Evolutionary conservation across 768 basidiomycete species (phyloP).

Genomic region (Xerocomellus chrysenteron): DNA sequence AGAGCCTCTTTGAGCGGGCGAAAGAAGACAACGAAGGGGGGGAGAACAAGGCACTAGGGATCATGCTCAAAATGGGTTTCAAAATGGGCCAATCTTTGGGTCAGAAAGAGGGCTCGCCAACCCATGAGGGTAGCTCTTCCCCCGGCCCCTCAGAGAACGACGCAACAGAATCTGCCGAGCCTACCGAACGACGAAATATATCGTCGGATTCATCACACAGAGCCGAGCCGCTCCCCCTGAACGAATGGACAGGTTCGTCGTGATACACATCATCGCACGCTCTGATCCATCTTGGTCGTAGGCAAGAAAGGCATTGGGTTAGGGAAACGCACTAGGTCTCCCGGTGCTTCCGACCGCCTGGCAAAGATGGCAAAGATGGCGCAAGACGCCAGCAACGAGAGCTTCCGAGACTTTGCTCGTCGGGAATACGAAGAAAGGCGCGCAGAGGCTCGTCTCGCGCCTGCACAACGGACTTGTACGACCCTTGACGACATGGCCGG

Average conservation of each 20-base stretch:
- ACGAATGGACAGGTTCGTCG: slow-evolving; percentile 77
- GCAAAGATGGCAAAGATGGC: slow-evolving; percentile 71
- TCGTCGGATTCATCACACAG: slow-evolving; percentile 39
- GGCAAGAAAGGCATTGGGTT: slow-evolving; percentile 78
- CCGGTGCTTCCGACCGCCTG: slow-evolving; percentile 58
- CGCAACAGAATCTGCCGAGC: neutral
- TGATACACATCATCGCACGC: neutral
- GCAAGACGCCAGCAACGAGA: slow-evolving; percentile 50
- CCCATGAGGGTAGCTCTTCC: neutral
- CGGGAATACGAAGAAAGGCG: slow-evolving; percentile 75
- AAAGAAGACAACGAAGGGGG: slow-evolving; percentile 50
- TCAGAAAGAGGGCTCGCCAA: slow-evolving; percentile 25
- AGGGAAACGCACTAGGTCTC: slow-evolving; percentile 67
- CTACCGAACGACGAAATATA: neutral
- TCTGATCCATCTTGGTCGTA: slow-evolving; percentile 30
- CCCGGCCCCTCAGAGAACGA: slow-evolving; percentile 2
- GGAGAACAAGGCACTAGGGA: slow-evolving; percentile 76
- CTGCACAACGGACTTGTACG: slow-evolving; percentile 71
- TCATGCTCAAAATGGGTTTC: slow-evolving; percentile 96
- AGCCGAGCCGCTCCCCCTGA: slow-evolving; percentile 68
- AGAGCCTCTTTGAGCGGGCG: slow-evolving; percentile 77
- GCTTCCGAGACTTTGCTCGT: slow-evolving; percentile 68
- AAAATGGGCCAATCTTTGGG: slow-evolving; percentile 81
- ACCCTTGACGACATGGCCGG: slow-evolving; percentile 75
- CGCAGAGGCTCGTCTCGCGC: slow-evolving; percentile 66